Conservation (phyloP, 441 rosid species). For the Mallotus repandus region DNA sequence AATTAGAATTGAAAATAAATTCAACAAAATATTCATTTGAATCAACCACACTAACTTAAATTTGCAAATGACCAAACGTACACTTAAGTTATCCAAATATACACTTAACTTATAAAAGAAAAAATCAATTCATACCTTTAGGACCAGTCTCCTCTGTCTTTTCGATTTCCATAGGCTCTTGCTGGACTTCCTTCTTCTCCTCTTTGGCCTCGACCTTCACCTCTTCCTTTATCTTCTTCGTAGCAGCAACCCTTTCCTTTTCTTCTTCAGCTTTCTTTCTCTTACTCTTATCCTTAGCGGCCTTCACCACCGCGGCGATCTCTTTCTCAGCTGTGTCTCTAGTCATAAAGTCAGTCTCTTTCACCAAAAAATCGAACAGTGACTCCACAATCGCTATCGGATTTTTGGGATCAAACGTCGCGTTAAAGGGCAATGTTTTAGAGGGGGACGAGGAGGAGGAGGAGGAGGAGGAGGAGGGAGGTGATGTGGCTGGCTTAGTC, state of each 20-base stretch:
- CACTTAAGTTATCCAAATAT: too few species aligned
- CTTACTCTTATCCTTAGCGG: constrained; percentile 52
- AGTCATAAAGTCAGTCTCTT: constrained; percentile 59
- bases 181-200: constrained; percentile 1
- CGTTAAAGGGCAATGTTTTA: constrained; percentile 36
- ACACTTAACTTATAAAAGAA: too few species aligned
- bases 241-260: constrained; percentile 26
- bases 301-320: constrained; percentile 49
- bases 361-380: constrained; percentile 59
- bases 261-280: constrained; percentile 32
- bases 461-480: background rate
- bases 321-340: constrained; percentile 56
- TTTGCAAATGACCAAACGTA: too few species aligned
- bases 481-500: constrained; percentile 33
- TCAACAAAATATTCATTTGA: too few species aligned
- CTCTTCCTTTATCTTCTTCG: constrained; percentile 23
- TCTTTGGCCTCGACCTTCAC: background rate
- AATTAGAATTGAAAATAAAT: background rate
- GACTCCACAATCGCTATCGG: constrained; percentile 62
- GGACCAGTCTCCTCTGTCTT: constrained; percentile 15
- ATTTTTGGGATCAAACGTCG: constrained; percentile 55
- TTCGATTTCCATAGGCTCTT: constrained; percentile 12
- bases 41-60: too few species aligned
- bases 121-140: constrained; percentile 26
- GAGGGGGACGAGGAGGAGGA: constrained; percentile 35